phyloP scores from a whole-genome alignment of 179 eudicot species.

The Carnegiea gigantea region DNA sequence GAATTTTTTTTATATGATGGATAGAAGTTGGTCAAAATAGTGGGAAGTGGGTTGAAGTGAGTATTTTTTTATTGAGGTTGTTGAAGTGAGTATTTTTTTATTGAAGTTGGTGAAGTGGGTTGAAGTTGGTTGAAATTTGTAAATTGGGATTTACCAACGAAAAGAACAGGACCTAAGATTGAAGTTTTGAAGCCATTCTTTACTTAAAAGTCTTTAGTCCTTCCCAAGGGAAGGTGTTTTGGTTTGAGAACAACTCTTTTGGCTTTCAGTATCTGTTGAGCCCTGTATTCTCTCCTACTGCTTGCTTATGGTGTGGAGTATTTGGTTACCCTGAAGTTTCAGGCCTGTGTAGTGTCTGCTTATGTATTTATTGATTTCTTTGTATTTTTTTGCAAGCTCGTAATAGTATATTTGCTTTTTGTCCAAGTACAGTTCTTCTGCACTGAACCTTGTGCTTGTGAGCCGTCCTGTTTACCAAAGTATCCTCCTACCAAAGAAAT shows the following conservation, averaged over 20 bases:
- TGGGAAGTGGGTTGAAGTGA: no score
- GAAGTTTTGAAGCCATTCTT: neutral
- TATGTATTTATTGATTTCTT: neutral
- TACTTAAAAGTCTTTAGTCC: neutral
- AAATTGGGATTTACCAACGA: no score
- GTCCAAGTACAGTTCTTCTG: conserved; percentile 58
- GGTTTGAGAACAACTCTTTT: neutral
- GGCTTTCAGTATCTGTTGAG: neutral
- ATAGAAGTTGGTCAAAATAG: no score
- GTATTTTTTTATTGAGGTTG: no score
- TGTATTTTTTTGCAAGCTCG: conserved; percentile 9
- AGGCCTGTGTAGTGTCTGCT: neutral
- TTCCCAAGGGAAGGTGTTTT: neutral
- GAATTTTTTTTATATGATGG: no score
- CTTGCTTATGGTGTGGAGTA: neutral
- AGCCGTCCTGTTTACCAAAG: conserved; percentile 82
- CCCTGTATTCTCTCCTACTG: neutral
- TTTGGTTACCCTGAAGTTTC: neutral
- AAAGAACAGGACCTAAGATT: no score
- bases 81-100: no score
- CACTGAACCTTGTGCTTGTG: conserved; percentile 83
- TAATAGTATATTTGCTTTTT: neutral
- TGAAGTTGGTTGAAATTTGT: no score
- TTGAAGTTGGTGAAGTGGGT: no score
- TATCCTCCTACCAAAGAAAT: conserved; percentile 96